phyloP scores from a whole-genome alignment of 306 rosid species.

The Cicer bijugum region DNA sequence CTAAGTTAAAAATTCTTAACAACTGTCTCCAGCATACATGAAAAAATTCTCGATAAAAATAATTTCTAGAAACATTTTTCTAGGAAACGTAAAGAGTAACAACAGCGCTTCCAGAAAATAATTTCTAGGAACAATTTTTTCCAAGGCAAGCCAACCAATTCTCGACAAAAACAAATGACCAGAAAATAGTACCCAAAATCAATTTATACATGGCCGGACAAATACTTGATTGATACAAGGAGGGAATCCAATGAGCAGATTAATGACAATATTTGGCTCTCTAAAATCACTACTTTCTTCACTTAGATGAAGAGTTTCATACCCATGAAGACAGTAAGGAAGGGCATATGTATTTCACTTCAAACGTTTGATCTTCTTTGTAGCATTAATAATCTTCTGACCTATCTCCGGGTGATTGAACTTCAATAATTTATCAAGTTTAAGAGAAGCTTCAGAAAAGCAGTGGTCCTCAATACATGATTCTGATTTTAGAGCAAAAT shows the following conservation, averaged over 20 bases:
- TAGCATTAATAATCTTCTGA: slow-evolving; percentile 61
- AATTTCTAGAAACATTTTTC: too few relatives aligned
- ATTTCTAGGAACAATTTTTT: neutral
- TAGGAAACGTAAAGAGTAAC: too few relatives aligned
- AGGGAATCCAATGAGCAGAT: slow-evolving; percentile 9
- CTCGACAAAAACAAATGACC: neutral
- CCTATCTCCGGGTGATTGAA: slow-evolving; percentile 70
- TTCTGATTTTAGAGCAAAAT: slow-evolving; percentile 73
- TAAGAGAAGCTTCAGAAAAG: slow-evolving; percentile 62
- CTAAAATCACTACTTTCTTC: slow-evolving; percentile 31
- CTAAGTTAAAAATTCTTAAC: too few relatives aligned
- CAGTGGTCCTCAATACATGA: slow-evolving; percentile 56
- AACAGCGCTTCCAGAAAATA: too few relatives aligned
- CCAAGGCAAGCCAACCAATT: neutral
- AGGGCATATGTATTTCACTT: slow-evolving; percentile 47
- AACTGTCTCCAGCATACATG: too few relatives aligned
- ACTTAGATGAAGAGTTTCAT: neutral
- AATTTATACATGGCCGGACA: slow-evolving; percentile 19
- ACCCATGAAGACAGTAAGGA: neutral
- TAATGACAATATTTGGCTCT: slow-evolving; percentile 29
- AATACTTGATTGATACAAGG: neutral
- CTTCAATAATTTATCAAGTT: slow-evolving; percentile 71
- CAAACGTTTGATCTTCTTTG: slow-evolving; percentile 69
- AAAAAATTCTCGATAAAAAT: too few relatives aligned
- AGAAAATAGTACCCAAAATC: neutral